These are phyloP conservation scores for Xylaria intraflava DNA, from an alignment of 495 filamentous ascomycete species.

Conservation along the genomic window DNA sequence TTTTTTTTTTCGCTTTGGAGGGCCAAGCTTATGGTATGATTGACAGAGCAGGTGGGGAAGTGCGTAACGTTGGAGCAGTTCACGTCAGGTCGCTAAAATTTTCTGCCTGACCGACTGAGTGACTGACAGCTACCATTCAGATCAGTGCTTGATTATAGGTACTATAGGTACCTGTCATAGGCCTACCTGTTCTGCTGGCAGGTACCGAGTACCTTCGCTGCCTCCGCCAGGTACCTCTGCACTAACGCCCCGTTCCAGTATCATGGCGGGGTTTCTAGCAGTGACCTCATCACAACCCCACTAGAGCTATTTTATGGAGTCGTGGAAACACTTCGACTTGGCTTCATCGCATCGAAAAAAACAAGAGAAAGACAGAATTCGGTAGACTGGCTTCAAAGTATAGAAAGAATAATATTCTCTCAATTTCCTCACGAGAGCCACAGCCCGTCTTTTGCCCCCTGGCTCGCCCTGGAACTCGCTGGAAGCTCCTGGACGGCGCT, in stretches of 20 bases:
- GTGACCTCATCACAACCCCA: conserved; percentile 9
- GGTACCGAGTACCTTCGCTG: too few species aligned
- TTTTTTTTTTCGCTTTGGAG: neutral
- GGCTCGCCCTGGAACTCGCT: neutral
- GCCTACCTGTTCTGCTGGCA: too few species aligned
- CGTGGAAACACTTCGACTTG: conserved; percentile 1
- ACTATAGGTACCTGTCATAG: neutral
- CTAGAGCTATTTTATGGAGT: conserved; percentile 1
- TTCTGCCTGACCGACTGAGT: conserved; percentile 8
- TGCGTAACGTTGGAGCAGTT: neutral
- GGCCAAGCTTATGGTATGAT: too few species aligned
- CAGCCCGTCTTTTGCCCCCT: neutral
- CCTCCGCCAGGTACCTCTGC: neutral
- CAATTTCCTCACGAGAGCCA: too few species aligned
- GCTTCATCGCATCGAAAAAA: neutral
- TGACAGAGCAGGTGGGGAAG: neutral
- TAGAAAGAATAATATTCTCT: too few species aligned
- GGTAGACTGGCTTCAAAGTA: too few species aligned
- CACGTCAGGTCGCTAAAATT: conserved; percentile 4
- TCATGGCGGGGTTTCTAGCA: conserved; percentile 3
- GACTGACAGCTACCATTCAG: too few species aligned
- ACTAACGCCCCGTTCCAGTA: neutral
- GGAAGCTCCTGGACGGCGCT: conserved; percentile 1
- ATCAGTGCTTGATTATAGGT: too few species aligned
- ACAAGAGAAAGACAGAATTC: neutral